These are phyloP conservation scores for Croton laevigatus DNA, from an alignment of 441 rosid genomes.

Conservation along the genomic window DNA sequence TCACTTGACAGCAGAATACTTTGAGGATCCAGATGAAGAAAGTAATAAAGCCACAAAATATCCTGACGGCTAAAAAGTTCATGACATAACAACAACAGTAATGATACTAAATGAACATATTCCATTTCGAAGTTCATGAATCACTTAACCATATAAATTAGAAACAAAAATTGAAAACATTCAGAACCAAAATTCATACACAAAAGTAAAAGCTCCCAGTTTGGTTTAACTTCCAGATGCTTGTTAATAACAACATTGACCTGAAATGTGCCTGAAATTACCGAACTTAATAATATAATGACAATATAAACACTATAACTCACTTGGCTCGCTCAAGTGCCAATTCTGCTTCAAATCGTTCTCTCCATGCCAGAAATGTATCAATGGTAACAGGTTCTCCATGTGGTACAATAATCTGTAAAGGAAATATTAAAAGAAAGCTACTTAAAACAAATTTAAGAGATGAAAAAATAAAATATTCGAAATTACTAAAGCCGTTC, in stretches of 20 bases:
- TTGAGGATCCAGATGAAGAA: not conserved
- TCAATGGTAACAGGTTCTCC: slow-evolving; percentile 98
- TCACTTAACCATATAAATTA: not conserved
- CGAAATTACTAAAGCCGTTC: not conserved
- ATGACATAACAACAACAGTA: not conserved
- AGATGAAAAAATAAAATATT: not conserved
- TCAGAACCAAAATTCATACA: not conserved
- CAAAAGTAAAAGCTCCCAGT: not conserved
- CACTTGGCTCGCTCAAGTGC: slow-evolving; percentile 97
- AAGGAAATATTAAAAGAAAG: slow-evolving; percentile 1
- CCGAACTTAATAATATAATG: not conserved
- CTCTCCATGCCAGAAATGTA: slow-evolving; percentile 95
- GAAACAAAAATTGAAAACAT: not conserved
- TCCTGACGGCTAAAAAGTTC: not conserved
- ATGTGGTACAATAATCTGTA: slow-evolving; percentile 82
- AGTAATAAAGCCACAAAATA: not conserved
- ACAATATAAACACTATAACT: slow-evolving; percentile 28
- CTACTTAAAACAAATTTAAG: not conserved
- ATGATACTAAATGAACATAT: not conserved
- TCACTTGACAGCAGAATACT: not conserved
- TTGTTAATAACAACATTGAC: not conserved
- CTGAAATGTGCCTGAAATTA: not conserved
- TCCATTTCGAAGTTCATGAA: not conserved
- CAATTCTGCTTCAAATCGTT: slow-evolving; percentile 94
- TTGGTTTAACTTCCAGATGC: not conserved